These are phyloP conservation scores for Cystofilobasidium bisporidii DNA, from an alignment of 768 basidiomycete species.

Conservation along the genomic window DNA sequence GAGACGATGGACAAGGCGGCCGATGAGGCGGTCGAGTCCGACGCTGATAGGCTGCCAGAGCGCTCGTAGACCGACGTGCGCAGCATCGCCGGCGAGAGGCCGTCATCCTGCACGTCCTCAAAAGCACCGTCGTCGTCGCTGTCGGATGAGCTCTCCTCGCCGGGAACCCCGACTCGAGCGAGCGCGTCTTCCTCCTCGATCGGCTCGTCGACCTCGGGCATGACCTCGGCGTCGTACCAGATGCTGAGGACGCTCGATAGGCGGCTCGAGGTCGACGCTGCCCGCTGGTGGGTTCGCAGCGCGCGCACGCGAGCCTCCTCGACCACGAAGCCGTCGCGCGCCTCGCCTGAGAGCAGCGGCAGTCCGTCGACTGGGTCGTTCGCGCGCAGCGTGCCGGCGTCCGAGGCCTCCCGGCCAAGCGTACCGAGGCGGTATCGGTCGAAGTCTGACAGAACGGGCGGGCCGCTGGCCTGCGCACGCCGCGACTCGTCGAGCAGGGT, in stretches of 20 bases:
- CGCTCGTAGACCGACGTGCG: not conserved
- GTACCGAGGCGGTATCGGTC: not conserved
- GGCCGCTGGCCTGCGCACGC: not conserved
- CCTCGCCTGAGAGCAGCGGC: constrained; percentile 4
- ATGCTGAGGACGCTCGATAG: constrained; percentile 23
- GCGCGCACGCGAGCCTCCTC: not conserved
- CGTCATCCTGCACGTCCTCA: not conserved
- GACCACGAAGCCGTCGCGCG: not conserved
- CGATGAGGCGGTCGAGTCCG: not conserved
- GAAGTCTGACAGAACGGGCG: not conserved
- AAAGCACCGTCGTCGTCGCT: constrained; percentile 9
- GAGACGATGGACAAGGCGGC: not conserved
- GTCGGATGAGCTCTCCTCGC: not conserved
- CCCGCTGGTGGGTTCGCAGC: not conserved
- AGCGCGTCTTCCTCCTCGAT: constrained; percentile 7
- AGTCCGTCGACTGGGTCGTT: not conserved
- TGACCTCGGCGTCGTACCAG: constrained; percentile 29
- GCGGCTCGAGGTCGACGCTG: constrained; percentile 16
- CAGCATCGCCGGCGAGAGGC: not conserved
- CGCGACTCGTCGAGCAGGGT: not conserved
- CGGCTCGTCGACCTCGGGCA: constrained; percentile 16
- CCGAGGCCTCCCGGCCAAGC: not conserved
- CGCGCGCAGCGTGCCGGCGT: not conserved
- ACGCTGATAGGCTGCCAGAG: not conserved
- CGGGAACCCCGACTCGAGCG: not conserved